Base-by-base conservation (phyloP, 106 monocot genomes). In the Allium sativum region DNA sequence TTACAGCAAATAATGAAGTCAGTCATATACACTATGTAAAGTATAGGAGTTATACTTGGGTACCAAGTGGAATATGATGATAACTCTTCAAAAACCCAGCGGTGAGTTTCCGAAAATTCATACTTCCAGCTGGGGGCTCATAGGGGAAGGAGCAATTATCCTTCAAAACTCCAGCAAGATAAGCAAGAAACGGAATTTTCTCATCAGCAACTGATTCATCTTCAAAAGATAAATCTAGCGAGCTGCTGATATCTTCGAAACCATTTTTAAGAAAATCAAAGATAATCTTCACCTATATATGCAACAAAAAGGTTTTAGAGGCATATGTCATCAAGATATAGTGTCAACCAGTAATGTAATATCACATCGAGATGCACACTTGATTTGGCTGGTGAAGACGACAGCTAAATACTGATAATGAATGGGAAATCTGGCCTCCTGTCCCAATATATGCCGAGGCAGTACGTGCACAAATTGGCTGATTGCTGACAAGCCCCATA, bases 151-250 rank as follows among this genome's bases (percentile, higher is more conserved):
- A 85, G 17, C 55, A 79, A 53, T 74, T 78, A n/a, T 73, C 75
- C 63, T 83, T 94, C 59, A 94, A 68, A 57, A 81, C 69, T 55
- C 70, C 83, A 42, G 93, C 89, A 47, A 94, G 86, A 65, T 83
- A 80, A 40, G 83, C 89, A 59, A 94, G 65, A 62, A 89, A 94
- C n/a, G 93, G 93, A 58, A 94, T 94, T 80, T 94, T 94, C 70
- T 94, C 93, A 76, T 94, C 93, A 59, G 93, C 93, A 54, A 94
- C 93, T 69, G 93, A 83, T 68, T 94, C 89, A 77, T 94, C 86
- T 41, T 86, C 83, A 70, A 94, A 94, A 45, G 93, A 94, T 69
- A 94, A 77, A 74, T 94, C 93, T 62, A 94, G 77, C 41, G 93
- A 83, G 67, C 78, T 94, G 78, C 93, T 81, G 65, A 94, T 78